Evolutionary conservation across 2,329 filamentous ascomycete genomes (phyloP), one percentile per base, ranked within the genome.

Genomic region (Pestalotiopsis sp.): DNA sequence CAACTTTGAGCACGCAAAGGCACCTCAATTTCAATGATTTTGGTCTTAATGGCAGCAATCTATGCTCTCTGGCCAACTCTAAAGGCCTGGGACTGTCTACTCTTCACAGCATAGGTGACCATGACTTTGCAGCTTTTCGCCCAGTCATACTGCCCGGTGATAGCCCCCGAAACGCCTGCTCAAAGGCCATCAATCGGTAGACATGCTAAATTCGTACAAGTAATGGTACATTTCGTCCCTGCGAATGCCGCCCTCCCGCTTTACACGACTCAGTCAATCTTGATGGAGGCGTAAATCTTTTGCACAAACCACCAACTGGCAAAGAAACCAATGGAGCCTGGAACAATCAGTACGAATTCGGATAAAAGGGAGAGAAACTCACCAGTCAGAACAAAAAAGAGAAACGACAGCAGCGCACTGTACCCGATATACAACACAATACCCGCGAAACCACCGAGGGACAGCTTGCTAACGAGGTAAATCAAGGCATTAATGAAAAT

Each of bases 271-370:
- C 83, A 99, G 79, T 99, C 96, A 72, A 99, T 94, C 86, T 99
- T 99, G 84, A 99, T 97, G n/a, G 95, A 98, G 27, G 90, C 85
- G 80, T 99, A 99, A 70, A 99, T 99, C 80, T 93, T 95, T 73
- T 93, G 90, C 66, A 97, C 92, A 79, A 99, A 99, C 78, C 92
- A 88, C 93, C 95, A 98, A 79, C 94, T 97, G 9, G 96, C 90
- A 75, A 98, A 94, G 84, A 96, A 98, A 67, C 96, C 96, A 78
- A 99, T 98, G 0, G 95, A 93, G 40, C 95, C 96, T 98, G 4
- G 72, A 3, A 20, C 68, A 70, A 62, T 65, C 60, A 66, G 64
- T 25, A 5, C 4, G 14, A 27, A 60, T 3, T 40, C 17, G 52
- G 17, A 2, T 38, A 25, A 13, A 7, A n/a, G 31, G n/a, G 36